These are phyloP conservation scores for Theobroma grandiflorum DNA, from an alignment of 441 rosid genomes.

Conservation along the genomic window DNA sequence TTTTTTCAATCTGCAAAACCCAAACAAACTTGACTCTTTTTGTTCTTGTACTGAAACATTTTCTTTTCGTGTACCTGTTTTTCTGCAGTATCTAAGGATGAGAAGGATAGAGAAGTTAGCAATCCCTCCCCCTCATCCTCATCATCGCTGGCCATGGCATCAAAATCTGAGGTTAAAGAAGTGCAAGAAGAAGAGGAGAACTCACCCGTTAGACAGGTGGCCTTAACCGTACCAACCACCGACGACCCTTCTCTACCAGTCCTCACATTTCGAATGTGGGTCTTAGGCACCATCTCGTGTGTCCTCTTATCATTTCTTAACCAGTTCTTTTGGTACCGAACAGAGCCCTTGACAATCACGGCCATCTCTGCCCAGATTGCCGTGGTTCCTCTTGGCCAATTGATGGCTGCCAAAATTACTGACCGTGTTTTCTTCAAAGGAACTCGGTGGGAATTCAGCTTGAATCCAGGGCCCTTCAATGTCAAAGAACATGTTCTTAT, in stretches of 20 bases:
- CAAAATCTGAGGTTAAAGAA: slow-evolving; percentile 34
- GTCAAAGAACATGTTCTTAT: slow-evolving; percentile 93
- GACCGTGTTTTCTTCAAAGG: slow-evolving; percentile 71
- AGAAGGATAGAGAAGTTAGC: slow-evolving; percentile 26
- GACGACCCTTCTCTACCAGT: slow-evolving; percentile 85
- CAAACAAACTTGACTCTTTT: background rate
- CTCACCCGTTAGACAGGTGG: slow-evolving; percentile 87
- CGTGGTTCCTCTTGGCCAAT: slow-evolving; percentile 85
- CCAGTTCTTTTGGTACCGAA: slow-evolving; percentile 95
- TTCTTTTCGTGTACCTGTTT: background rate
- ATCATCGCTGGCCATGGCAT: slow-evolving; percentile 34
- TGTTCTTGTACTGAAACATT: background rate
- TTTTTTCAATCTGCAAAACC: background rate
- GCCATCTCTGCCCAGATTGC: slow-evolving; percentile 96
- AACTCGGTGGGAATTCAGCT: slow-evolving; percentile 69
- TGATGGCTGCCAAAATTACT: slow-evolving; percentile 84
- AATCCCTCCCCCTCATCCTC: slow-evolving; percentile 36
- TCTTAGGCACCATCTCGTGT: slow-evolving; percentile 78
- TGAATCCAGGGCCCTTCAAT: slow-evolving; percentile 95
- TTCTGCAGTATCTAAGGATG: slow-evolving; percentile 42
- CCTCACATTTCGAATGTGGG: slow-evolving; percentile 92
- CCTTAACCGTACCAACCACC: slow-evolving; percentile 80
- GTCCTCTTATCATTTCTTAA: slow-evolving; percentile 78
- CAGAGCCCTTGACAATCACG: slow-evolving; percentile 87
- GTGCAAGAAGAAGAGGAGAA: slow-evolving; percentile 61